Conservation (phyloP, 768 basidiomycete genomes). For the Hericium coralloides region DNA sequence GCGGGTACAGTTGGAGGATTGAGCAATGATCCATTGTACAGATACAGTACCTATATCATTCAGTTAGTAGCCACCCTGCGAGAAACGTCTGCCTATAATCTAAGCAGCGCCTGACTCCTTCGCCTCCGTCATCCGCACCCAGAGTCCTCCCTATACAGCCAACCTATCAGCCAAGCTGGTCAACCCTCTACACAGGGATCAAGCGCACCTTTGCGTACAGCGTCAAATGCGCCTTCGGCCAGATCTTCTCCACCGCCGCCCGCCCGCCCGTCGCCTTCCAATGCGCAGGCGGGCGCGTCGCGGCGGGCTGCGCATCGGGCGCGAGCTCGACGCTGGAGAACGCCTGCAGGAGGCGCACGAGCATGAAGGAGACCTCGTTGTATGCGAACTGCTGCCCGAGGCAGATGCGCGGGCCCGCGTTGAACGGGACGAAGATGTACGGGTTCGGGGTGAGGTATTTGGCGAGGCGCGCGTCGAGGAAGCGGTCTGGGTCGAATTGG, state of each 20-base stretch:
- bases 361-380: constrained; percentile 19
- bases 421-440: constrained; percentile 50
- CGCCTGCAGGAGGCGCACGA: constrained; percentile 10
- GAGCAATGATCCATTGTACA: too few relatives aligned
- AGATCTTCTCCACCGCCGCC: not conserved
- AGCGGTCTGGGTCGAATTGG: constrained; percentile 65
- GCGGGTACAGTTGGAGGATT: too few relatives aligned
- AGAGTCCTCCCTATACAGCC: not conserved
- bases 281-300: not conserved
- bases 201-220: not conserved
- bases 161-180: not conserved
- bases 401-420: constrained; percentile 41
- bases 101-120: not conserved
- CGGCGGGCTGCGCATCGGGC: constrained; percentile 8
- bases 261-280: not conserved
- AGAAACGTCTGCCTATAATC: too few relatives aligned
- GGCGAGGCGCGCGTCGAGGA: constrained; percentile 53
- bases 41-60: too few relatives aligned
- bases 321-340: constrained; percentile 12
- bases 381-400: constrained; percentile 38
- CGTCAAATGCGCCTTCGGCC: not conserved
- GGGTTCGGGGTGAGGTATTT: constrained; percentile 55
- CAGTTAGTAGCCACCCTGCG: too few relatives aligned
- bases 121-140: not conserved
- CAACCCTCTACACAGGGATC: not conserved